Base-by-base conservation (phyloP, 306 rosid genomes). In the Cucurbita pepo region DNA sequence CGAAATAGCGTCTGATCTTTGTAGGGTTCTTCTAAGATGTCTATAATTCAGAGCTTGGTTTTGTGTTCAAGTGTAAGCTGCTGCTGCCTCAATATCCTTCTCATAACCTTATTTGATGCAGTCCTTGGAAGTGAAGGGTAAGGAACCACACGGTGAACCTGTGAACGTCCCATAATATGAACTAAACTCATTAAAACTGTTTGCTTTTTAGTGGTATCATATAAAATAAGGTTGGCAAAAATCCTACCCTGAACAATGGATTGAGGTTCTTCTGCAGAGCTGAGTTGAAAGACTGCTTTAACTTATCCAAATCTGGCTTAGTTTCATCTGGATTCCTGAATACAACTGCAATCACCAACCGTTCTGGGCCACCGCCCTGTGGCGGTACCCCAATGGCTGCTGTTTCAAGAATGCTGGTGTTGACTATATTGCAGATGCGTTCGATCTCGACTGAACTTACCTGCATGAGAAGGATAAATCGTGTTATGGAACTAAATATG, bases 351-450 rank as follows among this genome's bases (percentile, higher is more conserved):
- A 93, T 59, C 41, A 83, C 90, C 85, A 93, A 80, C 75, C 78
- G 89, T 84, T 93, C 98, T 5, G 98, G 98, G 9, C 97, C 98
- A 19, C 98, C 98, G 25, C 87, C 86, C 18, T 83, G 69, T 34
- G 88, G 92, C 4, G 98, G 98, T 16, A 93, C 88, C n/a, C 98
- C 97, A 5, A 87, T 86, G 61, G 98, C 98, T 79, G 98, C 98
- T 21, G 91, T 90, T 83, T 93, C 98, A 14, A 93, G 89, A 55
- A 93, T 78, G 37, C 71, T 78, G 66, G 52, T 79, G 52, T 87
- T 81, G 10, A 80, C 93, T 74, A 79, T 93, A 69, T 89, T 93
- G 84, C 98, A 93, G 78, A 93, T 80, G 74, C 98, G 90, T 73
- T 93, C 98, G 57, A 93, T 90, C 87, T 93, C 98, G 47, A 93